Base-by-base conservation (phyloP, 768 basidiomycete species). In the Paxillus involutus region DNA sequence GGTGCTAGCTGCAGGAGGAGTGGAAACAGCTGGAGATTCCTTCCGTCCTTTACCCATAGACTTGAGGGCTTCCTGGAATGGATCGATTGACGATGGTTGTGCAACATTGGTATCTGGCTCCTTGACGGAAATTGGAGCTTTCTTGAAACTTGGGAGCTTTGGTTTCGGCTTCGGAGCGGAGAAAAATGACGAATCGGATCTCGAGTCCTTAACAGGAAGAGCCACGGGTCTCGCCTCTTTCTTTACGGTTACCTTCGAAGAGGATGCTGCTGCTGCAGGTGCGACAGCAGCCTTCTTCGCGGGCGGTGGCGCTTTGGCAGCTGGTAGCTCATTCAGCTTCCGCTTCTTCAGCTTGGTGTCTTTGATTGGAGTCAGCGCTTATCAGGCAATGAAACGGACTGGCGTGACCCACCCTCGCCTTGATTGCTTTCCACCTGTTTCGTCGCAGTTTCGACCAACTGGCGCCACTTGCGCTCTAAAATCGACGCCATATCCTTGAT, bases 401-500 rank as follows among this genome's bases (percentile, higher is more conserved):
- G 78, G 76, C 82, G 68, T 84, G 81, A 87, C 89, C 73, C 71
- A 91, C 91, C 90, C 79, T 91, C 89, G 51, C 65, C 64, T 51
- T 67, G 71, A 66, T 79, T 76, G 66, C 54, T 65, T 59, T 77
- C 64, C 62, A 39, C 61, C 61, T 65, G 68, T 77, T 74, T 81
- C 53, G 70, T 72, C 66, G 77, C 82, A 75, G 65, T 74, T 67
- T 73, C 76, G 45, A 88, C 75, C 70, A 89, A 73, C 57, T 75
- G 75, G 53, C 88, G 83, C 91, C 91, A 93, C 76, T 84, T 85
- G 64, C 83, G 83, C 73, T 91, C 89, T 76, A 93, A 78, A 76
- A 90, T 91, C 69, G 82, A 83, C 63, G 91, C 91, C 88, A 93
- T 90, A 76, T 93, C 91, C 85, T 91, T 89, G 86, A 91, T 82